Evolutionary conservation across 1,139 yeast species (phyloP).

Genomic region (Wickerhamomyces sp.): DNA sequence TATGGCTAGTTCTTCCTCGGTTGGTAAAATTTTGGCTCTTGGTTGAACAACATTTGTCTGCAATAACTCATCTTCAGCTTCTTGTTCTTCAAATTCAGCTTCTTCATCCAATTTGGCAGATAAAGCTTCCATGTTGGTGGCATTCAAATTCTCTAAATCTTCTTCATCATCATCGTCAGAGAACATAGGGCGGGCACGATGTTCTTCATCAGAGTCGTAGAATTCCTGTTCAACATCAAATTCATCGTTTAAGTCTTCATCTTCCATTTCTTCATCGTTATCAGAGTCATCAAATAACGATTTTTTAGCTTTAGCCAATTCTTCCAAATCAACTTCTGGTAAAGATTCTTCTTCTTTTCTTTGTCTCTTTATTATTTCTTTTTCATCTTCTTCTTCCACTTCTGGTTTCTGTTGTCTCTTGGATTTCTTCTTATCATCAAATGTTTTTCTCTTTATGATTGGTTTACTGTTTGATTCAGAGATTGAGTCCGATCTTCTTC

Average conservation of each 20-base stretch:
- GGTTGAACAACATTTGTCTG: slow-evolving; percentile 62
- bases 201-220: slow-evolving; percentile 49
- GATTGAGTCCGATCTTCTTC: slow-evolving; percentile 28
- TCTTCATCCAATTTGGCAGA: slow-evolving; percentile 67
- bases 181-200: slow-evolving; percentile 68
- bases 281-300: slow-evolving; percentile 77
- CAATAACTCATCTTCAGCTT: slow-evolving; percentile 69
- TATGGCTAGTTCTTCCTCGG: slow-evolving; percentile 48
- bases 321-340: slow-evolving; percentile 63
- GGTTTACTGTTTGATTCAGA: slow-evolving; percentile 19
- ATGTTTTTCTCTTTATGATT: slow-evolving; percentile 14
- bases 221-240: slow-evolving; percentile 50
- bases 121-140: slow-evolving; percentile 82
- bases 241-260: slow-evolving; percentile 50
- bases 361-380: slow-evolving; percentile 26
- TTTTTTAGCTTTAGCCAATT: slow-evolving; percentile 61
- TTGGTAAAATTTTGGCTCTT: slow-evolving; percentile 64
- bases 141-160: slow-evolving; percentile 75
- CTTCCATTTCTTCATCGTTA: slow-evolving; percentile 35
- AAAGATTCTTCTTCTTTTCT: slow-evolving; percentile 42
- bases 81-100: slow-evolving; percentile 67
- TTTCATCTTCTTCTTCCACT: slow-evolving; percentile 27
- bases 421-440: slow-evolving; percentile 23
- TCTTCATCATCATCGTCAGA: slow-evolving; percentile 74
- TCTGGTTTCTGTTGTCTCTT: slow-evolving; percentile 17